Percentiles rank a stretch among this genome's conserved stretches.
Evolutionary conservation across 371 early-diverging fungal genomes (phyloP).

Genomic region (Lichtheimia ramosa): DNA sequence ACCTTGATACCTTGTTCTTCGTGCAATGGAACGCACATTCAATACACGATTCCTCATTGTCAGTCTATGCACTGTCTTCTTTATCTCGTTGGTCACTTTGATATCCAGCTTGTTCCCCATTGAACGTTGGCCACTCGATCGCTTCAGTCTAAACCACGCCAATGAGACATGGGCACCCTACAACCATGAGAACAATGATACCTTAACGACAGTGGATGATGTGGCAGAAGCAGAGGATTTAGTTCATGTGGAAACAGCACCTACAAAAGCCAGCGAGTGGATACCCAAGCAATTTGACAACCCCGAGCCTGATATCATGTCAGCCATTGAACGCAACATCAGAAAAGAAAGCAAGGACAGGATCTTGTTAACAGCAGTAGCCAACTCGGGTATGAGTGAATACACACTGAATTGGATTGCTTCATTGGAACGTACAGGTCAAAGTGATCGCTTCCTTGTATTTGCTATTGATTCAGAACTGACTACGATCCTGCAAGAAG

Average conservation of each 20-base stretch:
- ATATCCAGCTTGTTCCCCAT: conserved; percentile 7
- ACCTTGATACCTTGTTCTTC: not conserved
- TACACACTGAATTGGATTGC: conserved; percentile 40
- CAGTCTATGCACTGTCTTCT: conserved; percentile 10
- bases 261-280: conserved; percentile 11
- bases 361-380: conserved; percentile 30
- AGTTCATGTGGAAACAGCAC: conserved; percentile 7
- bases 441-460: conserved; percentile 22
- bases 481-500: conserved; percentile 14
- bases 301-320: conserved; percentile 3
- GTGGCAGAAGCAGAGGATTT: conserved; percentile 10
- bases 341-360: conserved; percentile 7
- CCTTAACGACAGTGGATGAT: not conserved
- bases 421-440: conserved; percentile 21
- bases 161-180: not conserved
- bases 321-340: conserved; percentile 10
- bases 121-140: not conserved
- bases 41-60: conserved; percentile 9
- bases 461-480: conserved; percentile 37
- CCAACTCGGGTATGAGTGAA: conserved; percentile 33
- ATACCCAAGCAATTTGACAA: conserved; percentile 21
- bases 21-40: conserved; percentile 2
- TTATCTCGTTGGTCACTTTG: conserved; percentile 11
- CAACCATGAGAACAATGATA: not conserved
- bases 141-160: too few species aligned